These are phyloP conservation scores for Brassica cretica DNA, from an alignment of 345 rosid genomes.

Conservation along the genomic window DNA sequence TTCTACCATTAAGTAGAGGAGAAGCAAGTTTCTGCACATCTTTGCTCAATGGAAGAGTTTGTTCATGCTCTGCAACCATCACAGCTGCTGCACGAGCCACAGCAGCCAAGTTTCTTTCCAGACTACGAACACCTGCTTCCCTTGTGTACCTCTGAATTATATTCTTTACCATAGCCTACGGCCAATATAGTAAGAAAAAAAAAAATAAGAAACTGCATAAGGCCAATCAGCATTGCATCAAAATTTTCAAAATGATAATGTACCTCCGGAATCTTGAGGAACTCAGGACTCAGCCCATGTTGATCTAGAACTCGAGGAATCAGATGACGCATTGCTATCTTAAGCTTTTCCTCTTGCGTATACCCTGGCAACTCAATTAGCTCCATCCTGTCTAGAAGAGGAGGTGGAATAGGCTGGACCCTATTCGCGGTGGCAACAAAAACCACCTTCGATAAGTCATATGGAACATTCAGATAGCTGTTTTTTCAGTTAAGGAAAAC, in stretches of 20 bases:
- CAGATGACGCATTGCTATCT: conserved; percentile 86
- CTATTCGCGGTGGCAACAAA: conserved; percentile 97
- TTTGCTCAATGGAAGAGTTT: conserved; percentile 69
- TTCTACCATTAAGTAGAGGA: conserved; percentile 75
- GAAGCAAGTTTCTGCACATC: conserved; percentile 73
- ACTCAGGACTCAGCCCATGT: conserved; percentile 82
- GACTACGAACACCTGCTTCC: conserved; percentile 93
- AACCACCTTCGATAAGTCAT: conserved; percentile 92
- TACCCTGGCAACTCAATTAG: conserved; percentile 97
- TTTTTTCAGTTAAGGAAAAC: conserved; percentile 54
- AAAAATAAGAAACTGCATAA: conserved; percentile 14
- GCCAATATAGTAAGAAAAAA: neutral
- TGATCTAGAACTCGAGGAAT: conserved; percentile 96
- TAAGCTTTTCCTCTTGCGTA: conserved; percentile 93
- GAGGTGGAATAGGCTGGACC: conserved; percentile 93
- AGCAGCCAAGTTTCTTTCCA: conserved; percentile 93
- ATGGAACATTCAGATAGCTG: conserved; percentile 97
- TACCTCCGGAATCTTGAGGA: conserved; percentile 98
- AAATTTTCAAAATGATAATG: neutral
- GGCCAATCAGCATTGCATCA: neutral
- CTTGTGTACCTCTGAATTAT: conserved; percentile 93
- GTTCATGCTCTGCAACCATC: conserved; percentile 83
- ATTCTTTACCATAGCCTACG: conserved; percentile 77
- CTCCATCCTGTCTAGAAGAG: conserved; percentile 97
- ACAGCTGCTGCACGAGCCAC: conserved; percentile 98